Conservation (phyloP, 208 protist genomes). For the Balamuthia mandrillaris region DNA sequence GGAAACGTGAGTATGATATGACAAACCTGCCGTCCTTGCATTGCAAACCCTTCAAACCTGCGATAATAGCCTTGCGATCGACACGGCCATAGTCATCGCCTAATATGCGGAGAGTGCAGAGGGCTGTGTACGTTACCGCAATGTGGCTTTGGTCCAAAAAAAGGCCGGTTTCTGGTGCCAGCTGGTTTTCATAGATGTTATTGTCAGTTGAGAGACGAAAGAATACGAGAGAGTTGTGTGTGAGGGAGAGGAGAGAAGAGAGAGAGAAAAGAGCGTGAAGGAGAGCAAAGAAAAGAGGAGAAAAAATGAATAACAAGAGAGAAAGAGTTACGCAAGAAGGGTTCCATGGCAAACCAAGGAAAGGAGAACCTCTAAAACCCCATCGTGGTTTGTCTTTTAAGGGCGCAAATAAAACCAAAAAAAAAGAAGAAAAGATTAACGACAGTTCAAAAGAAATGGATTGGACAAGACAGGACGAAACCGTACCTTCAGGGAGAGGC, state of each 20-base stretch:
- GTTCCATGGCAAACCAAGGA: neutral
- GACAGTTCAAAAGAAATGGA: neutral
- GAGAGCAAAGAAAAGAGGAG: no score
- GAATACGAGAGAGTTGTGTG: neutral
- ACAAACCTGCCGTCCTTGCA: slow-evolving; percentile 55
- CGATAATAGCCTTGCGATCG: slow-evolving; percentile 52
- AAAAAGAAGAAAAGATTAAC: neutral
- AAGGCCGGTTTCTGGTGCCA: neutral
- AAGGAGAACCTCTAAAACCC: neutral
- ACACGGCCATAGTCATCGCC: slow-evolving; percentile 71
- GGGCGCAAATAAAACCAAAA: neutral
- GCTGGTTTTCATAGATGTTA: neutral
- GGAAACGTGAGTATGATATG: neutral
- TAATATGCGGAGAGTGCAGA: slow-evolving; percentile 64
- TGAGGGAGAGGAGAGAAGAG: no score
- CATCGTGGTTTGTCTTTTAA: neutral
- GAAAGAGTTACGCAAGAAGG: neutral
- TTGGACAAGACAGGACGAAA: neutral
- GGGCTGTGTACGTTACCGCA: slow-evolving; percentile 73
- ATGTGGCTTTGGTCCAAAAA: slow-evolving; percentile 52
- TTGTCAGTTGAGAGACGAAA: neutral
- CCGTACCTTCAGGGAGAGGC: no score
- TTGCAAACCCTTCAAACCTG: slow-evolving; percentile 51
- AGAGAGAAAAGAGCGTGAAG: no score
- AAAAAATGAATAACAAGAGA: no score